These are phyloP conservation scores for Trichophyton mentagrophytes DNA, from an alignment of 2,329 filamentous ascomycete genomes.

Conservation along the genomic window DNA sequence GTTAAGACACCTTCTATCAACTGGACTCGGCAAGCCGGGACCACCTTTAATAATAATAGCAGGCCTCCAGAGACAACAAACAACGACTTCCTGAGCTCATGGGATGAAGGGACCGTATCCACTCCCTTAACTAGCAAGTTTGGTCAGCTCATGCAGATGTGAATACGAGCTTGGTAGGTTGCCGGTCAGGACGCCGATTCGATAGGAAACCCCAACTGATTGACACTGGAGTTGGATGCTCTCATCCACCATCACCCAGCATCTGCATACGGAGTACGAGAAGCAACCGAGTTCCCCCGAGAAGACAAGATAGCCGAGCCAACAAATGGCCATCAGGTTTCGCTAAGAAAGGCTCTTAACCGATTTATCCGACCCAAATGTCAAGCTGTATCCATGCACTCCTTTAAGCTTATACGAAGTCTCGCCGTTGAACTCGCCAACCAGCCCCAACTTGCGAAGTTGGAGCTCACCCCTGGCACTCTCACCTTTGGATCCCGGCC, in stretches of 20 bases:
- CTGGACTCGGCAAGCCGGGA: too few relatives aligned
- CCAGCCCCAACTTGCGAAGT: not conserved
- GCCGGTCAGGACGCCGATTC: not conserved
- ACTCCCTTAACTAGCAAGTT: not conserved
- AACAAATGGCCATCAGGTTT: not conserved
- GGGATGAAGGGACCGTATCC: not conserved
- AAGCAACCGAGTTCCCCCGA: not conserved
- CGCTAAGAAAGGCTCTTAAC: not conserved
- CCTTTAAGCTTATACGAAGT: not conserved
- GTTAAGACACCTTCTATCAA: too few relatives aligned
- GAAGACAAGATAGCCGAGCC: not conserved
- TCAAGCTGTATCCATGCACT: not conserved
- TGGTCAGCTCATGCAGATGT: not conserved
- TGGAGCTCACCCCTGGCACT: not conserved
- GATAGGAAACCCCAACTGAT: not conserved
- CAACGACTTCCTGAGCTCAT: too few relatives aligned
- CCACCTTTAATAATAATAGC: too few relatives aligned
- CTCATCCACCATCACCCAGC: not conserved
- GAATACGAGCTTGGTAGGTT: not conserved
- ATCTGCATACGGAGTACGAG: not conserved
- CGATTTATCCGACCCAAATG: not conserved
- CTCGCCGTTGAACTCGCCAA: not conserved
- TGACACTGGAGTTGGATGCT: not conserved
- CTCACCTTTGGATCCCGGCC: not conserved
- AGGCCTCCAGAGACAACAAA: too few relatives aligned